Evolutionary conservation across 116 monocot genomes (phyloP).

Genomic region (Cymodocea nodosa): DNA sequence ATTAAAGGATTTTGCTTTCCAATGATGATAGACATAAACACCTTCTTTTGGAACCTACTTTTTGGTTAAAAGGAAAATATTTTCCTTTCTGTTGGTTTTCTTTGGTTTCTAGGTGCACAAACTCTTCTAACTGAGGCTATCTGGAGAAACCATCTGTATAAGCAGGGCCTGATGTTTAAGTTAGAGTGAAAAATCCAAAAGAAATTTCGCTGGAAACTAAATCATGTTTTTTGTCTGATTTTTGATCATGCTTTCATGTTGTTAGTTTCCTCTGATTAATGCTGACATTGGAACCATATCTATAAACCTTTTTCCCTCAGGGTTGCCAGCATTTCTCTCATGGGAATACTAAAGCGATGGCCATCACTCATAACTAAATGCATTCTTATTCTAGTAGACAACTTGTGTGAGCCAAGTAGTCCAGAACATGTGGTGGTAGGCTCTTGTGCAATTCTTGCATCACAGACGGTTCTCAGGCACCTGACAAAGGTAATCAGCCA

Average conservation of each 20-base stretch:
- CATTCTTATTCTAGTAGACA: constrained; percentile 38
- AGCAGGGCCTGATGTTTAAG: too few species aligned
- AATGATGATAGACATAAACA: too few species aligned
- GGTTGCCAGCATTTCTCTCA: constrained; percentile 56
- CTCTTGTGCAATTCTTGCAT: constrained; percentile 62
- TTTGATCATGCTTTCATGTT: background rate
- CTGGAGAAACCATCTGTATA: too few species aligned
- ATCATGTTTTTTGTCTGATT: background rate
- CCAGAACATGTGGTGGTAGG: constrained; percentile 85
- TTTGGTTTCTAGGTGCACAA: too few species aligned
- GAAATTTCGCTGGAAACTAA: too few species aligned
- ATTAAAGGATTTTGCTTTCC: too few species aligned
- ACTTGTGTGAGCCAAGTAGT: constrained; percentile 53
- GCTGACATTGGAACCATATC: constrained; percentile 1
- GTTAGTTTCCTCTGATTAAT: background rate
- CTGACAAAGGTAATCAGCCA: constrained; percentile 48
- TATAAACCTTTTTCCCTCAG: constrained; percentile 19
- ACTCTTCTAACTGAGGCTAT: too few species aligned
- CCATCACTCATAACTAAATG: constrained; percentile 64
- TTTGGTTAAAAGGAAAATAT: too few species aligned
- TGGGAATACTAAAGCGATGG: constrained; percentile 75
- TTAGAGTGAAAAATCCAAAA: too few species aligned
- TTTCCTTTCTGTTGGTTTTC: too few species aligned
- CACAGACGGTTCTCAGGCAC: constrained; percentile 68
- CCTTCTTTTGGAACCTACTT: too few species aligned